Percentiles rank a stretch among this genome's conserved stretches.
These are phyloP conservation scores for Leucocoprinus sp. DNA, from an alignment of 768 basidiomycete genomes.

Conservation along the genomic window DNA sequence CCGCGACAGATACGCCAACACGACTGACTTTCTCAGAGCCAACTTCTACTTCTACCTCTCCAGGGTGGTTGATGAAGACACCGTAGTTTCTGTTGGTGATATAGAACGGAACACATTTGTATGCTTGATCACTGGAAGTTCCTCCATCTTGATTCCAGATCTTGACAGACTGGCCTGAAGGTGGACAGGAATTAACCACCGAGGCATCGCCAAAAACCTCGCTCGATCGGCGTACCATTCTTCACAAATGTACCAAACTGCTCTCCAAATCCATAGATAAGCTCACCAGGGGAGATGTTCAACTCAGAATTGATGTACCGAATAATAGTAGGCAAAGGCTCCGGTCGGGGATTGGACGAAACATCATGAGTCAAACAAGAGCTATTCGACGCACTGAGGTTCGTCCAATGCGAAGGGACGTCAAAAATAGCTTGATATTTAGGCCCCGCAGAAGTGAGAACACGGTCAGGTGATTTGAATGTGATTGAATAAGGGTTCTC, in stretches of 20 bases:
- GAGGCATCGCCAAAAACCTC: constrained; percentile 11
- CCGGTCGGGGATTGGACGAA: constrained; percentile 48
- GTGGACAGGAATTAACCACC: background rate
- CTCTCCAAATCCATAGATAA: constrained; percentile 69
- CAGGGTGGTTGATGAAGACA: constrained; percentile 69
- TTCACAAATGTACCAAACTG: constrained; percentile 70
- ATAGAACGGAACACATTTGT: constrained; percentile 63
- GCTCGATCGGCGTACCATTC: constrained; percentile 44
- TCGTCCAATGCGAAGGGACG: constrained; percentile 48
- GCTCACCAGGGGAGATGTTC: constrained; percentile 59
- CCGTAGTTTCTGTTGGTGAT: constrained; percentile 67
- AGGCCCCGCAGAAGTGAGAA: constrained; percentile 40
- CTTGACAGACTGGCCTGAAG: constrained; percentile 44
- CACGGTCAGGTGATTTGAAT: constrained; percentile 43
- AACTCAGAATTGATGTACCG: constrained; percentile 52
- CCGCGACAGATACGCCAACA: constrained; percentile 57
- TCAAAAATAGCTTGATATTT: constrained; percentile 50
- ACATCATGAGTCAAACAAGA: constrained; percentile 50
- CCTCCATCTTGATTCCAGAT: constrained; percentile 76
- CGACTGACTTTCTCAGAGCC: constrained; percentile 58
- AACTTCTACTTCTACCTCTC: constrained; percentile 70
- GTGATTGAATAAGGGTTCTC: constrained; percentile 55
- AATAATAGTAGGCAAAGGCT: constrained; percentile 30
- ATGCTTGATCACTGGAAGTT: constrained; percentile 60
- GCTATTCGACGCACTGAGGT: constrained; percentile 39